Base-by-base conservation (phyloP, 108 stramenopile species). In the Parmales sp. region DNA sequence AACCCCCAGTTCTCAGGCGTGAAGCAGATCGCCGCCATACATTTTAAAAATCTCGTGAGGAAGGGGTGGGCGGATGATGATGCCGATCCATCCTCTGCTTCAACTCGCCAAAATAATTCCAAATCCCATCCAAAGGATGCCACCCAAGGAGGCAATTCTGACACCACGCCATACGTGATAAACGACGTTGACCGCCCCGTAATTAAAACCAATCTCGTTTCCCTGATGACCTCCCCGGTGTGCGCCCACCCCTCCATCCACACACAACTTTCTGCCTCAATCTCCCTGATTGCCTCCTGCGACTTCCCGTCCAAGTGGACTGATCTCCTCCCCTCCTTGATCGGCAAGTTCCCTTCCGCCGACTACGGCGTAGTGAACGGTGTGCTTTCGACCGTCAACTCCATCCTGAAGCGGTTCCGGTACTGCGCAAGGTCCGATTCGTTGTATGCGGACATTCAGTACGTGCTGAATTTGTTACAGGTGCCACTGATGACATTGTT, bases 1-100 rank as follows among this genome's bases (percentile, higher is more conserved):
- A 34, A 60, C 28, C 54, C 54, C 26, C 13, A 28, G 16, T 13
- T 34, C 29, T 2, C 31, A 3, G 29, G 29, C 22, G 70, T 90
- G 50, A 85, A 86, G 69, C 92, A 93, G 72, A 73, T 87, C 34
- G 94, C 93, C 16, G 94, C 96, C 0, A 89, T 99, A 20, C 88
- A 91, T 69, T 97, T 97, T 83, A 99, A 97, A 63, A 99, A 97
- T 79, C 64, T 95, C 45, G 86, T 96, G 70, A 95, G 95, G 88
- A 88, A 88, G 29, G 84, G 86, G 37, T 99, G 98, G 98, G 91
- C 88, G 64, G 82, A 79, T 51, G 81, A 90, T 29, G 80, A 82
- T 43, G 29, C 28, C 63, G 45, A 23, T 29, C 0, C 34, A 7
- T 20, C 25, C 39, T 60, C 22, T 13, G 9, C 50, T 5, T 2